These are phyloP conservation scores for Umbelopsis vinacea DNA, from an alignment of 192 early-diverging fungal genomes.

Conservation along the genomic window DNA sequence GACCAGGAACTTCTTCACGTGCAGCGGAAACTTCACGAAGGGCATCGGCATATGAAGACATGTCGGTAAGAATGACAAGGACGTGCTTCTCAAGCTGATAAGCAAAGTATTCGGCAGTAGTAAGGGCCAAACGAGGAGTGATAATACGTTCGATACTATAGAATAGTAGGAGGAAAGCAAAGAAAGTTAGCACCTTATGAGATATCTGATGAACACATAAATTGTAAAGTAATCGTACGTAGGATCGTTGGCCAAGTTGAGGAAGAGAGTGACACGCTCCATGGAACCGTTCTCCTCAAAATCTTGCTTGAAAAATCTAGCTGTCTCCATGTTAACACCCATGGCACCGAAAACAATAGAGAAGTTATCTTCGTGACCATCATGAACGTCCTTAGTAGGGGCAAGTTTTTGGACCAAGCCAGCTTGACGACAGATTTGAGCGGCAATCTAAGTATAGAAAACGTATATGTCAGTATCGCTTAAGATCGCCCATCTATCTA, in stretches of 20 bases:
- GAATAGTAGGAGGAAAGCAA: neutral
- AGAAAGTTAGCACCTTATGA: neutral
- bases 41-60: conserved; percentile 99
- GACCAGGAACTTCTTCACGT: conserved; percentile 99
- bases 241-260: conserved; percentile 99
- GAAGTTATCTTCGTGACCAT: conserved; percentile 98
- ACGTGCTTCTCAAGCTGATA: conserved; percentile 99
- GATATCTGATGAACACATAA: neutral
- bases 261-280: conserved; percentile 97
- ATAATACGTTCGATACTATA: conserved; percentile 97
- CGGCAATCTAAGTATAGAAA: conserved; percentile 79
- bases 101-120: conserved; percentile 99
- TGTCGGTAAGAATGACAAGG: conserved; percentile 97
- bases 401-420: conserved; percentile 91
- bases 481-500: neutral
- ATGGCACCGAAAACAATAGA: conserved; percentile 99
- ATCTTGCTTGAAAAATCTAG: conserved; percentile 99
- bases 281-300: conserved; percentile 99
- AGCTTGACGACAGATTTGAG: conserved; percentile 99
- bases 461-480: neutral
- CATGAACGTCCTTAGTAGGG: conserved; percentile 88
- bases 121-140: conserved; percentile 96
- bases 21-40: conserved; percentile 99
- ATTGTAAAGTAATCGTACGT: conserved; percentile 61
- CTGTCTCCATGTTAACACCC: conserved; percentile 99